Evolutionary conservation across 345 rosid species (phyloP).

Genomic region (Microthlaspi erraticum): DNA sequence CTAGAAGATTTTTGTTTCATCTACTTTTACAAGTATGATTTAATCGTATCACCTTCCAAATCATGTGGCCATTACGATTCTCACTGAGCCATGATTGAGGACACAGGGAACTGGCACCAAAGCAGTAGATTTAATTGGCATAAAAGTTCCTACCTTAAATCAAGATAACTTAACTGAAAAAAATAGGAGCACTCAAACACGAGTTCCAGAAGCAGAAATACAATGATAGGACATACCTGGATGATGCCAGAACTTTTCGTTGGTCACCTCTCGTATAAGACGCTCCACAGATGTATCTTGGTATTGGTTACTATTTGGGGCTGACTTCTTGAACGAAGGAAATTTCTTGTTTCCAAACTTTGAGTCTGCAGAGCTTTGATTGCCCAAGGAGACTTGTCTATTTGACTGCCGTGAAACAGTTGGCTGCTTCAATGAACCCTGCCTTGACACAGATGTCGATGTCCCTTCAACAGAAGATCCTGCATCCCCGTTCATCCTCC

Average conservation of each 20-base stretch:
- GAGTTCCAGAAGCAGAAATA: constrained; percentile 22
- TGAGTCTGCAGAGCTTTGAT: constrained; percentile 70
- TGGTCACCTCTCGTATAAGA: constrained; percentile 94
- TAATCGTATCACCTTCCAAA: constrained; percentile 49
- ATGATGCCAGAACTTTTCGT: constrained; percentile 90
- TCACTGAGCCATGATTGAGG: constrained; percentile 46
- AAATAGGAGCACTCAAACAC: constrained; percentile 35
- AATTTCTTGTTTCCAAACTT: constrained; percentile 77
- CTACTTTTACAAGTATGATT: constrained; percentile 42
- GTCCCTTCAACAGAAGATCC: constrained; percentile 64
- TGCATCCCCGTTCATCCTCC: constrained; percentile 61
- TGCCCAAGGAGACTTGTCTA: constrained; percentile 56
- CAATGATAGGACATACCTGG: constrained; percentile 43
- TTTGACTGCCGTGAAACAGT: constrained; percentile 57
- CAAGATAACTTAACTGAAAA: constrained; percentile 40
- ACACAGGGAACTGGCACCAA: constrained; percentile 47
- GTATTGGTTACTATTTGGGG: constrained; percentile 51
- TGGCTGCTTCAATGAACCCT: constrained; percentile 84
- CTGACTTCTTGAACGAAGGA: constrained; percentile 64
- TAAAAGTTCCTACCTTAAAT: constrained; percentile 44
- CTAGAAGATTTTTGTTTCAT: constrained; percentile 33
- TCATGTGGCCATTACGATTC: constrained; percentile 47
- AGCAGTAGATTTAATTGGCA: constrained; percentile 47
- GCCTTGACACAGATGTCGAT: constrained; percentile 62
- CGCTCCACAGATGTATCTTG: constrained; percentile 99